phyloP scores from a whole-genome alignment of 495 filamentous ascomycete species.

The Tuber aestivum region DNA sequence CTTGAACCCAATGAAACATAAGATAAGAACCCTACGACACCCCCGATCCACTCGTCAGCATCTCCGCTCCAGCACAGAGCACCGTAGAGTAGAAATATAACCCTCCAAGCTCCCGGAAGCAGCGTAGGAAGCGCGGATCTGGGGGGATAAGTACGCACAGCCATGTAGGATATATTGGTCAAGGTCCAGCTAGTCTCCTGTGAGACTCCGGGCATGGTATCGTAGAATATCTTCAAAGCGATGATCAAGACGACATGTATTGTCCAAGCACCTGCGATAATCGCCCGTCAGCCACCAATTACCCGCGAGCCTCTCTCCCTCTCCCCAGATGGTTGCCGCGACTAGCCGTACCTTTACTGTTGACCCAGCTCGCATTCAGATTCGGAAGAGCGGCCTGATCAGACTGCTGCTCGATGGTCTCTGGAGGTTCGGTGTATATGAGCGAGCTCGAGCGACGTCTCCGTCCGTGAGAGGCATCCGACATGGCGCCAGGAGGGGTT shows the following conservation, averaged over 20 bases:
- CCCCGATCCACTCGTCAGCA: slow-evolving; percentile 20
- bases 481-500: slow-evolving; percentile 39
- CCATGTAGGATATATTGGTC: slow-evolving; percentile 98
- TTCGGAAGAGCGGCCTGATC: slow-evolving; percentile 94
- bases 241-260: slow-evolving; percentile 91
- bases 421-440: slow-evolving; percentile 88
- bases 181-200: slow-evolving; percentile 98
- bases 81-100: not conserved
- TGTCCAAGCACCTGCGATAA: slow-evolving; percentile 76
- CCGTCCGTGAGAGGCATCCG: slow-evolving; percentile 50
- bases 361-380: slow-evolving; percentile 96
- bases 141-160: slow-evolving; percentile 43
- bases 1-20: slow-evolving; percentile 98
- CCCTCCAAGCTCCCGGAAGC: not conserved
- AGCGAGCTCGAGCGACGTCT: slow-evolving; percentile 90
- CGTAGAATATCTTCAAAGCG: slow-evolving; percentile 86
- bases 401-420: slow-evolving; percentile 90
- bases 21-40: slow-evolving; percentile 70
- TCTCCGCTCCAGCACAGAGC: slow-evolving; percentile 8
- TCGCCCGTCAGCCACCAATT: slow-evolving; percentile 19
- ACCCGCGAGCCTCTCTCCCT: not conserved
- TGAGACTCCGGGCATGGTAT: slow-evolving; percentile 87
- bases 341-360: slow-evolving; percentile 77
- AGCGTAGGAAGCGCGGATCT: not conserved
- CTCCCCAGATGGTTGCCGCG: slow-evolving; percentile 2